Base-by-base conservation (phyloP, 2,329 filamentous ascomycete species). In the Fusarium tuaranense region DNA sequence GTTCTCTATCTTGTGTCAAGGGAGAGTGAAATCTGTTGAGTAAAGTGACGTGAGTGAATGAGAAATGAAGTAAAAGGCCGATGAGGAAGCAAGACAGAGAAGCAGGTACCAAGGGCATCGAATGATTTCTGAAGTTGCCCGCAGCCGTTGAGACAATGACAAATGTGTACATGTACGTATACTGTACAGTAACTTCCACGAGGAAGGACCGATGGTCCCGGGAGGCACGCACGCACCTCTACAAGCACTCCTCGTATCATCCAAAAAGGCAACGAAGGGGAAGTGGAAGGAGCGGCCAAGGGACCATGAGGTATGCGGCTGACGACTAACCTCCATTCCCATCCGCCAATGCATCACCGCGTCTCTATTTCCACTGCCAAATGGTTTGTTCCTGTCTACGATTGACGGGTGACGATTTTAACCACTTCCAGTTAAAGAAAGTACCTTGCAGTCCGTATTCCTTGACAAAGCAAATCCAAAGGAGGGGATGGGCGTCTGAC, bases 221-320 rank as follows among this genome's bases (percentile, higher is more conserved):
- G 41, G 61, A 61, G 53, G 38, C 20, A 66, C 70, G 41, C 58
- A 60, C 25, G 16, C 20, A 57, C 53, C 41, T 7, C 41, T 32
- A 30, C 18, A 34, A 30, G 27, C 25, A 53, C 48, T 30, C 18
- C 16, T 53, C 18, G 48, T 32, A 55, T 63, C 14, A 57, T 64
- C 62, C 36, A 65, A 69, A 68, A 38, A 59, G 68, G 71, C 14
- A 72, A 74, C 44, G 59, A 74, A 72, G 71, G 41, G 38, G 71
- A 72, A 74, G 20, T 71, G 51, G 68, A 67, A 71, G 63, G 53
- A 65, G 32, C 16, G 5, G 61, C 20, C 32, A 34, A 22, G 41
- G 12, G 27, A 14, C 46, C 61, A 55, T 39, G 46, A 34, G 51
- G 51, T 38, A 46, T 22, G 36, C 57, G 32, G 14, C 53, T 48